Evolutionary conservation across 2,329 filamentous ascomycete species (phyloP).

Genomic region (Talaromyces sp.): DNA sequence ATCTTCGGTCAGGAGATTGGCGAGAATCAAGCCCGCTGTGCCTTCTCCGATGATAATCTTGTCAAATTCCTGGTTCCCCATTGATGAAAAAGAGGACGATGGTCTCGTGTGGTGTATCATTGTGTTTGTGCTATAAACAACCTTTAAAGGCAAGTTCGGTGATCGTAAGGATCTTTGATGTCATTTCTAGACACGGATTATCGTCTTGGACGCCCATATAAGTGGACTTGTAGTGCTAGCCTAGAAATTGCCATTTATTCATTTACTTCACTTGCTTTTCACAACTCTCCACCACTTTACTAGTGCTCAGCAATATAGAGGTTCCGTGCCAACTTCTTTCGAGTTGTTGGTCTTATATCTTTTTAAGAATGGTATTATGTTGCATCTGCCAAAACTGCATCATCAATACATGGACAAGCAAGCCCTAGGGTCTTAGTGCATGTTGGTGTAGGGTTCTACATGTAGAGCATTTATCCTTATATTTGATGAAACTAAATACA

Average conservation of each 20-base stretch:
- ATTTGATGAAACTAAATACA: neutral
- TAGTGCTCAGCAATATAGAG: no score
- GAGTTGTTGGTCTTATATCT: no score
- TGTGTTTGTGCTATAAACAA: neutral
- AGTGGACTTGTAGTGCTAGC: neutral
- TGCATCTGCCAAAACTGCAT: no score
- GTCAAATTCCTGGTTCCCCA: constrained; percentile 12
- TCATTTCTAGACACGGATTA: no score
- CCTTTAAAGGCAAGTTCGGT: neutral
- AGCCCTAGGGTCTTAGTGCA: neutral
- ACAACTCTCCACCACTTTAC: no score
- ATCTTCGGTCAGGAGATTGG: constrained; percentile 36
- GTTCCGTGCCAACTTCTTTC: no score
- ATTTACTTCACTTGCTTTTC: neutral
- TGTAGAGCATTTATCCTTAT: neutral
- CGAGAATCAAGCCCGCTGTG: constrained; percentile 45
- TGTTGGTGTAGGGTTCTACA: neutral
- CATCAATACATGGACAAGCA: neutral
- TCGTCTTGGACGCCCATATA: neutral
- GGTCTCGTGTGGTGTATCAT: neutral
- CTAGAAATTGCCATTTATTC: neutral
- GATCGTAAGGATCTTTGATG: no score
- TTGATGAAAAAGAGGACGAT: neutral
- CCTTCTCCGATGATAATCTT: constrained; percentile 47
- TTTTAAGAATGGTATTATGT: no score